Conservation (phyloP, 2,329 filamentous ascomycete genomes). For the Paraphoma chrysanthemicola region DNA sequence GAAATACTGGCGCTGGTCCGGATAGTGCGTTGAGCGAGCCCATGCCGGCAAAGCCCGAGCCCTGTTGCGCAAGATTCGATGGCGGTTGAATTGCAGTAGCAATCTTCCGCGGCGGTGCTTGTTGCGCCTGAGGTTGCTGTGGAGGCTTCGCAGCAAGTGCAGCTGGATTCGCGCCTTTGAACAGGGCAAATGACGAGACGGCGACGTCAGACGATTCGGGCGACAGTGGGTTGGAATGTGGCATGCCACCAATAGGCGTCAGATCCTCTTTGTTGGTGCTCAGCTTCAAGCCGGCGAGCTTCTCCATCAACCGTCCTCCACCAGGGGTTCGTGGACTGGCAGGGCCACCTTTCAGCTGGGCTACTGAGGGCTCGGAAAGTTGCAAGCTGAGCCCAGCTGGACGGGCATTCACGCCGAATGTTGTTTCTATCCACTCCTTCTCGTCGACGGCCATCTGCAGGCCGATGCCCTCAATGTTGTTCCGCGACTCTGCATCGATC, state of each 20-base stretch:
- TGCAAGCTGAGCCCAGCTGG: conserved; percentile 49
- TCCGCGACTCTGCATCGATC: conserved; percentile 74
- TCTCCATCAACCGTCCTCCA: conserved; percentile 76
- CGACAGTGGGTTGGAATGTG: conserved; percentile 60
- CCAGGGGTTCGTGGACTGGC: conserved; percentile 67
- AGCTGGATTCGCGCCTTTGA: conserved; percentile 58
- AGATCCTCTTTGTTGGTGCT: conserved; percentile 75
- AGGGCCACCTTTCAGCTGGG: conserved; percentile 60
- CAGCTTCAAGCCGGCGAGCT: conserved; percentile 78
- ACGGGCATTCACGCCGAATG: conserved; percentile 70
- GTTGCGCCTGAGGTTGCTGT: conserved; percentile 38
- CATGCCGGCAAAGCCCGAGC: conserved; percentile 53
- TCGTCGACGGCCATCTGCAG: conserved; percentile 84
- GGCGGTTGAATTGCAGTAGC: conserved; percentile 45
- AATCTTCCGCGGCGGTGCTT: conserved; percentile 39
- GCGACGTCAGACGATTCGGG: conserved; percentile 70
- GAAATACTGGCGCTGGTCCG: conserved; percentile 33
- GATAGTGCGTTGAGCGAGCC: conserved; percentile 55
- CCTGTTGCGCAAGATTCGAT: conserved; percentile 50
- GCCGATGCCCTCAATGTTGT: conserved; percentile 81
- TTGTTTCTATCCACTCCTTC: conserved; percentile 82
- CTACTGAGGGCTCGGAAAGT: conserved; percentile 43
- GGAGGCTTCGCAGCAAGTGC: conserved; percentile 52
- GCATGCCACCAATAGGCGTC: conserved; percentile 50
- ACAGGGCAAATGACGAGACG: conserved; percentile 65